Conservation (phyloP, 2,329 filamentous ascomycete species). For the Acarospora socialis region DNA sequence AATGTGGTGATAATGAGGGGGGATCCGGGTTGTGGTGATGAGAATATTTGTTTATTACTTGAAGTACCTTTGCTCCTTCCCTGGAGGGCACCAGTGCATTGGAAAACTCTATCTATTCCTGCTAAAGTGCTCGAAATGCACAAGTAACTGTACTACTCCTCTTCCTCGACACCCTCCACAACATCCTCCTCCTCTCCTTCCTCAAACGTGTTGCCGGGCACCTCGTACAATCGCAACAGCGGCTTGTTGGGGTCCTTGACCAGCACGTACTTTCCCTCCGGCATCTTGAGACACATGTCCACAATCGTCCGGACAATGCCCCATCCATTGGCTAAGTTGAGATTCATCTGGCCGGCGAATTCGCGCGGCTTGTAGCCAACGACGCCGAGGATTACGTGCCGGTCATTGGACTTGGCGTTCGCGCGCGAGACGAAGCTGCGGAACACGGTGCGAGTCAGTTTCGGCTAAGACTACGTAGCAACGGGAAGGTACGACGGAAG, state of each 20-base stretch:
- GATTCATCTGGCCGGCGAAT: slow-evolving; percentile 94
- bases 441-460: background rate
- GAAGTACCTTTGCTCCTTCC: no score
- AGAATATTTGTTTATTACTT: no score
- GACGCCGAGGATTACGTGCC: slow-evolving; percentile 89
- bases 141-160: slow-evolving; percentile 25
- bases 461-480: background rate
- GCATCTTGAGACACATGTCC: slow-evolving; percentile 48
- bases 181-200: slow-evolving; percentile 60
- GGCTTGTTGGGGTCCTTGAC: slow-evolving; percentile 93
- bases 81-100: no score
- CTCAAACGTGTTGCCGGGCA: slow-evolving; percentile 77
- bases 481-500: background rate
- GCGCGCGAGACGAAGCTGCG: slow-evolving; percentile 81
- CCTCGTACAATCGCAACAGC: slow-evolving; percentile 82
- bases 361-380: slow-evolving; percentile 96
- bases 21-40: no score
- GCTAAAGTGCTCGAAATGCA: background rate
- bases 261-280: slow-evolving; percentile 36
- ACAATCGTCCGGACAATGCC: slow-evolving; percentile 96
- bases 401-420: slow-evolving; percentile 83
- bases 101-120: no score
- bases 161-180: slow-evolving; percentile 40
- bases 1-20: no score
- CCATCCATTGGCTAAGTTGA: slow-evolving; percentile 95